Percentiles rank a stretch among this genome's conserved stretches.
phyloP scores from a whole-genome alignment of 2,329 filamentous ascomycete species.

The Aspergillus costaricaensis region DNA sequence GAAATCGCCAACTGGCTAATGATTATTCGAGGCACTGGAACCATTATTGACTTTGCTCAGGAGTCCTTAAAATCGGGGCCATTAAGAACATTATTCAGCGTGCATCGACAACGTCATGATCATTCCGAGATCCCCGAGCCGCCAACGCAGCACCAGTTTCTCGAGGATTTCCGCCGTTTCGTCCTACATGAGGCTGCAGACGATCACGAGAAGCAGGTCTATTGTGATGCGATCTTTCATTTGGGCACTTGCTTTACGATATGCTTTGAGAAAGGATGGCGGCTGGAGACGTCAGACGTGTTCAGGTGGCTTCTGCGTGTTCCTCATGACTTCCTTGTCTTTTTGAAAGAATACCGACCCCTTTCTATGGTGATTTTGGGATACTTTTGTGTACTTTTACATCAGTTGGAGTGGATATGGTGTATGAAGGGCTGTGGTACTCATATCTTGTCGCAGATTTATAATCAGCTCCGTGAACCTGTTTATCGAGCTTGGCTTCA shows the following conservation, averaged over 20 bases:
- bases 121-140: neutral
- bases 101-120: neutral
- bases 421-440: constrained; percentile 21
- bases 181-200: constrained; percentile 9
- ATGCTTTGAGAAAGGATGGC: constrained; percentile 3
- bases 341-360: constrained; percentile 7
- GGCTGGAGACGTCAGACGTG: constrained; percentile 23
- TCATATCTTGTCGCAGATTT: constrained; percentile 17
- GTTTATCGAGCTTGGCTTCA: constrained; percentile 18
- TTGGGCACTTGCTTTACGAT: neutral
- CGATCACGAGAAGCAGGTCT: constrained; percentile 4
- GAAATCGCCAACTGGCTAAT: constrained; percentile 43
- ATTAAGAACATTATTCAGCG: constrained; percentile 18
- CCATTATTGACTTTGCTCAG: constrained; percentile 33
- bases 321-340: constrained; percentile 16
- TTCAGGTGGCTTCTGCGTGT: constrained; percentile 24
- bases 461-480: constrained; percentile 4
- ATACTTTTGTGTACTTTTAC: constrained; percentile 19
- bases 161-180: constrained; percentile 17
- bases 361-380: constrained; percentile 19
- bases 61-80: constrained; percentile 21
- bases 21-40: constrained; percentile 40
- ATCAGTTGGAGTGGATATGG: constrained; percentile 25
- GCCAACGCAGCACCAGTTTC: neutral
- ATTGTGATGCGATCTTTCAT: constrained; percentile 17